phyloP scores from a whole-genome alignment of 768 basidiomycete genomes.

The Mrakia frigida region DNA sequence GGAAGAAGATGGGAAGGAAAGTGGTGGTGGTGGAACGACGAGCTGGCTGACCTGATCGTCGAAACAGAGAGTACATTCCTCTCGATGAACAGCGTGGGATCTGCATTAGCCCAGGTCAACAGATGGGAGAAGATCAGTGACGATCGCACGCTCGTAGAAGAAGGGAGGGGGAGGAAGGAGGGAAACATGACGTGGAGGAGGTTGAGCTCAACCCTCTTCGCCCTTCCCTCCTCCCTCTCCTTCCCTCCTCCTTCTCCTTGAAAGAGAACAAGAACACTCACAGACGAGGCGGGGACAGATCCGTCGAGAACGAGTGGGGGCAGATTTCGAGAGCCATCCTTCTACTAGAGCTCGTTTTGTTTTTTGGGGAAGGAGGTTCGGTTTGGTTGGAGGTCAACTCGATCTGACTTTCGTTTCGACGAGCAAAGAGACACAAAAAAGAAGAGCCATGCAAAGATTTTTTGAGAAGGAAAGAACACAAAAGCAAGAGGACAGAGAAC shows the following conservation, averaged over 20 bases:
- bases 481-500: neutral
- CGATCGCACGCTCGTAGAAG: neutral
- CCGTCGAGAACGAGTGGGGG: slow-evolving; percentile 28
- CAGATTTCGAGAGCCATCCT: slow-evolving; percentile 24
- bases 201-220: neutral
- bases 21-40: neutral
- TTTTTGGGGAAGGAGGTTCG: neutral
- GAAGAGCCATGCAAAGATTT: neutral
- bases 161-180: neutral
- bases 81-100: slow-evolving; percentile 46
- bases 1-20: neutral
- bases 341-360: too few relatives aligned
- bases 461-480: neutral
- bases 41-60: slow-evolving; percentile 66
- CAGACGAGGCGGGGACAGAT: slow-evolving; percentile 26
- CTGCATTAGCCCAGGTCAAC: neutral
- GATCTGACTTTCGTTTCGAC: neutral
- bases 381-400: neutral
- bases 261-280: neutral
- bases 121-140: neutral
- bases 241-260: neutral
- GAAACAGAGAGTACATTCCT: slow-evolving; percentile 97
- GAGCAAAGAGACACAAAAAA: neutral
- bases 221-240: neutral
- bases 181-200: neutral